These are phyloP conservation scores for Alternaria ethzedia DNA, from an alignment of 2,329 filamentous ascomycete species.

Conservation along the genomic window DNA sequence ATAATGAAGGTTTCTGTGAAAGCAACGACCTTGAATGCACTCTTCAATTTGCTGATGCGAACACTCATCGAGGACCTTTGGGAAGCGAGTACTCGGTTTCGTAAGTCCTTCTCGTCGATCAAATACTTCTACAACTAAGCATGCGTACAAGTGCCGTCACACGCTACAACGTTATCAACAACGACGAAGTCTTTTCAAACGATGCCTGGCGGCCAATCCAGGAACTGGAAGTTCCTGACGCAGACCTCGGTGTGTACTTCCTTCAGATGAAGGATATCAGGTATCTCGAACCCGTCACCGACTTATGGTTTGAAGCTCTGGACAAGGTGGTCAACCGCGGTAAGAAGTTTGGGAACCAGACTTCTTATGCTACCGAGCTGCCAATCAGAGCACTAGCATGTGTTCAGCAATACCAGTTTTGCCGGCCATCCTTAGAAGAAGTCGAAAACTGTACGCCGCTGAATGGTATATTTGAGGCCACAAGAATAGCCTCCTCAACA, in stretches of 20 bases:
- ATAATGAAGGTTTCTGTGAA: neutral
- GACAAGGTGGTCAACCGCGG: neutral
- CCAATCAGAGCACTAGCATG: neutral
- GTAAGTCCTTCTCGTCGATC: neutral
- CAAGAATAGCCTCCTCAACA: neutral
- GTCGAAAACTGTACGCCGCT: neutral
- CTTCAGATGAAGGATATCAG: neutral
- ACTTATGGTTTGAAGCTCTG: neutral
- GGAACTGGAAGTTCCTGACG: neutral
- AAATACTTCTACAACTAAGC: neutral
- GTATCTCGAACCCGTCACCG: neutral
- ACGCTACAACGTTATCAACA: neutral
- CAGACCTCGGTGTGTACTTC: neutral
- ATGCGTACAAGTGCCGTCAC: neutral
- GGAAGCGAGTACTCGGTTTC: neutral
- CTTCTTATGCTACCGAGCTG: neutral
- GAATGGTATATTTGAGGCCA: conserved; percentile 16
- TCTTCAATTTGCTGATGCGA: neutral
- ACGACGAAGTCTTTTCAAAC: neutral
- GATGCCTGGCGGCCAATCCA: neutral
- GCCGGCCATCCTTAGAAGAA: neutral
- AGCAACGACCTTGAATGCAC: neutral
- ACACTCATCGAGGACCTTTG: neutral
- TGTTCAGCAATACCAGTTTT: neutral
- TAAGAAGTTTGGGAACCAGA: neutral